These are phyloP conservation scores for Ogataea ramenticola DNA, from an alignment of 805 yeast genomes.

Conservation along the genomic window DNA sequence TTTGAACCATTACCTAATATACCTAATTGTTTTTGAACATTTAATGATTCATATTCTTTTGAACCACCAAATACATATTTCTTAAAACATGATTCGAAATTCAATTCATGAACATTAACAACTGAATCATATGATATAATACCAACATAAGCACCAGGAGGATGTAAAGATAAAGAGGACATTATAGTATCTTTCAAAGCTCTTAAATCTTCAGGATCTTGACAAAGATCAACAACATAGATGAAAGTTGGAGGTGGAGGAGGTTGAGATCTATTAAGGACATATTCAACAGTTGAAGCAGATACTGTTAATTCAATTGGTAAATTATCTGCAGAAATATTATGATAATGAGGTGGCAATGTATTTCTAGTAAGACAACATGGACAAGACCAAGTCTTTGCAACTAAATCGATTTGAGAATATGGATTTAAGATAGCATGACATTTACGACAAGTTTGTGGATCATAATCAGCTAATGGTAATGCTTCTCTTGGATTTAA, in stretches of 20 bases:
- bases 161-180: conserved; percentile 68
- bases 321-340: conserved; percentile 63
- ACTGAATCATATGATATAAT: conserved; percentile 85
- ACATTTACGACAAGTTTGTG: conserved; percentile 78
- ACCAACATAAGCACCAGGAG: conserved; percentile 86
- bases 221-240: conserved; percentile 83
- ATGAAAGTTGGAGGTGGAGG: conserved; percentile 83
- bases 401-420: conserved; percentile 69
- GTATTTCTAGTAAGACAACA: conserved; percentile 73
- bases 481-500: conserved; percentile 70
- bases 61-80: conserved; percentile 84
- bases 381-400: conserved; percentile 80
- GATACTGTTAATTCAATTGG: conserved; percentile 72
- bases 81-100: conserved; percentile 56
- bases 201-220: conserved; percentile 79
- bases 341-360: conserved; percentile 76
- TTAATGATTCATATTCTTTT: conserved; percentile 55
- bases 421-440: conserved; percentile 83
- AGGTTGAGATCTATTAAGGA: conserved; percentile 49
- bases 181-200: conserved; percentile 78
- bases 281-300: conserved; percentile 78
- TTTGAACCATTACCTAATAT: conserved; percentile 28
- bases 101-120: conserved; percentile 81
- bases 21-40: conserved; percentile 29
- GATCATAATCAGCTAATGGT: conserved; percentile 78